Conservation (phyloP, 768 basidiomycete genomes). For the Lepiota subincarnata region DNA sequence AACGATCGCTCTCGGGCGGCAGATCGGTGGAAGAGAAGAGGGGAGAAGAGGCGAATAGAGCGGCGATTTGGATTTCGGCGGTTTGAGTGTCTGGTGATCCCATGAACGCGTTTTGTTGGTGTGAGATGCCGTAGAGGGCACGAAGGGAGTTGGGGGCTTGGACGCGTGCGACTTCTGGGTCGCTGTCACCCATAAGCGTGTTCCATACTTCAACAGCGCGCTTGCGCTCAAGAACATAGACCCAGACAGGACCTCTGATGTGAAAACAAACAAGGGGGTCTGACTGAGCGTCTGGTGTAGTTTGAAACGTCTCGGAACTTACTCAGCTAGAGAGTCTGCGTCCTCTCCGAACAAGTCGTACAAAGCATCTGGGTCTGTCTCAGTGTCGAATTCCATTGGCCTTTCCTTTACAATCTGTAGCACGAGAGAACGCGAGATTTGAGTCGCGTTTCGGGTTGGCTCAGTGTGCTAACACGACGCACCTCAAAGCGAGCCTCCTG, state of each 20-base stretch:
- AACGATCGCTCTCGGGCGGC: conserved; percentile 34
- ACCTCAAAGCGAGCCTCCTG: conserved; percentile 83
- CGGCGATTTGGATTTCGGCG: conserved; percentile 77
- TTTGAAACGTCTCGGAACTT: conserved; percentile 27
- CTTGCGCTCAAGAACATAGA: conserved; percentile 82
- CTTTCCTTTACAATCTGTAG: conserved; percentile 81
- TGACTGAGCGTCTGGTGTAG: conserved; percentile 5
- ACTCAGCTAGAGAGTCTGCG: conserved; percentile 72
- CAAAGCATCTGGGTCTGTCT: conserved; percentile 75
- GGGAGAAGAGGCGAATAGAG: conserved; percentile 80
- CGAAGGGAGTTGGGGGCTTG: conserved; percentile 65
- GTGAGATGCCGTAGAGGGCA: conserved; percentile 58
- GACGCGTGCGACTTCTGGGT: conserved; percentile 51
- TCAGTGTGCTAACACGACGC: conserved; percentile 16
- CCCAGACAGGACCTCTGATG: conserved; percentile 89
- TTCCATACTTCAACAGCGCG: conserved; percentile 79
- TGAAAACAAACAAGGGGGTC: conserved; percentile 6
- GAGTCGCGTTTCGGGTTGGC: conserved; percentile 14
- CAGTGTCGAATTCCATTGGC: conserved; percentile 85
- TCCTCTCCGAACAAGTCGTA: conserved; percentile 81
- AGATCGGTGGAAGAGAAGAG: conserved; percentile 71
- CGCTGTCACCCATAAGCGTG: conserved; percentile 68
- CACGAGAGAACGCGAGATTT: conserved; percentile 13
- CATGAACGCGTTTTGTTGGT: conserved; percentile 63
- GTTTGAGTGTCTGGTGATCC: conserved; percentile 60